phyloP scores from a whole-genome alignment of 352 stramenopile species.

The Phytophthora hibernalis region DNA sequence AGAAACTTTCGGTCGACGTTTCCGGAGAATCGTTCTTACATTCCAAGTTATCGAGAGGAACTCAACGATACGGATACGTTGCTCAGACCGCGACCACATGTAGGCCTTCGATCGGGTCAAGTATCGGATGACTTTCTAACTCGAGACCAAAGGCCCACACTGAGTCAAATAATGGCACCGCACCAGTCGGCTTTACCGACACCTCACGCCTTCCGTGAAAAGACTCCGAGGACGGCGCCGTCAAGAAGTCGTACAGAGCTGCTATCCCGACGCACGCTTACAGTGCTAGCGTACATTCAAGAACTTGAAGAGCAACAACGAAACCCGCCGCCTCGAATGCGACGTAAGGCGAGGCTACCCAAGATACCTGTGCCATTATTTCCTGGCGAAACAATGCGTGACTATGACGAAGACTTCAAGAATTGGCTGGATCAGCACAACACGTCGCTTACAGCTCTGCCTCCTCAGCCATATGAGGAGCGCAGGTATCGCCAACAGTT shows the following conservation, averaged over 20 bases:
- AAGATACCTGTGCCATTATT: constrained; percentile 27
- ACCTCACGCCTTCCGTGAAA: background rate
- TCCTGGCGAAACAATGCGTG: constrained; percentile 9
- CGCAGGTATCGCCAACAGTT: constrained; percentile 1
- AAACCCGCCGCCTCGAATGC: background rate
- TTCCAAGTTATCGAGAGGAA: background rate
- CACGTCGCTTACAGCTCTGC: background rate
- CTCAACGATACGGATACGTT: background rate
- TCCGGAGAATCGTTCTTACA: background rate
- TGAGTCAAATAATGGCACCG: background rate
- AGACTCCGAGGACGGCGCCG: background rate
- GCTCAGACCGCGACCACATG: background rate
- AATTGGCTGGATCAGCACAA: constrained; percentile 1
- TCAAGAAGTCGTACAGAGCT: background rate
- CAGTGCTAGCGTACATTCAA: background rate
- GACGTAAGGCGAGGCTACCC: background rate
- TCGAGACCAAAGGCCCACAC: background rate
- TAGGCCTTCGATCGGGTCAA: background rate
- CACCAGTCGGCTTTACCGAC: background rate
- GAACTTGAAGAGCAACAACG: background rate
- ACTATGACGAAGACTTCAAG: constrained; percentile 24
- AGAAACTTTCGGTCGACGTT: background rate
- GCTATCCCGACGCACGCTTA: background rate
- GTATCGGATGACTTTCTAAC: background rate
- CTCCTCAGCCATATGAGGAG: constrained; percentile 6